Evolutionary conservation across 1,284 basidiomycete genomes (phyloP), one percentile per base, ranked within the genome.

Genomic region (Leccinum griseonigrum): DNA sequence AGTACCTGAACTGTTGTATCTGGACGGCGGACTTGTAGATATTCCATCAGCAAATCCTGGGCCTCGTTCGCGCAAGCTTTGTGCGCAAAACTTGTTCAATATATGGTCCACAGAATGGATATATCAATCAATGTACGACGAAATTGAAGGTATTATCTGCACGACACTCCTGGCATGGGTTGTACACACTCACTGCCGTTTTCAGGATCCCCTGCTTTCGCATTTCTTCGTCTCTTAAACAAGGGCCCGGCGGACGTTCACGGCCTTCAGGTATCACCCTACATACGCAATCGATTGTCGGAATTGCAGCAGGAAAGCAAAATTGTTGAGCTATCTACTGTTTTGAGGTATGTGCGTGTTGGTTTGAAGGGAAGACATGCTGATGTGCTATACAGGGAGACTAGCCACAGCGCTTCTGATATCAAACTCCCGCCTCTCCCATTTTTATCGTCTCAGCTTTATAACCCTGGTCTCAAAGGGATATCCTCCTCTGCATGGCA

Each of bases 41-140:
- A 79, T 91, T 13, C 92, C 94, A 1, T 82, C 80, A 8, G 84
- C 90, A 69, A 71, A 81, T 28, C 80, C 84, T 22, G 74, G 79
- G 7, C 80, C 81, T 5, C 84, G 84, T 22, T 81, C 83, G 31
- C 86, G 89, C 63, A 86, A 82, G 26, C 80, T 85, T 60, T 84
- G 86, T 60, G 72, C 95, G 57, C 78, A 81, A 62, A 90, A 87
- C 64, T 77, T 97, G 64, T 86, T 96, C 79, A 96, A 91, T 72
- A 96, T 99, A 62, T 99, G 97, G 97, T 84, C 87, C 0, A 83
- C 89, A 0, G 90, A 92, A 63, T 86, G 91, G 83, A 87, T 98
- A 54, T 80, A 90, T 66, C 78, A 78, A 51, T 93, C 92, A n/a
- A 71, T 92, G 36, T 81, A 85, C 62, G 79, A 88, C 56, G 78